Evolutionary conservation across 2,329 filamentous ascomycete genomes (phyloP).

Genomic region (Tolypocladium tundrense): DNA sequence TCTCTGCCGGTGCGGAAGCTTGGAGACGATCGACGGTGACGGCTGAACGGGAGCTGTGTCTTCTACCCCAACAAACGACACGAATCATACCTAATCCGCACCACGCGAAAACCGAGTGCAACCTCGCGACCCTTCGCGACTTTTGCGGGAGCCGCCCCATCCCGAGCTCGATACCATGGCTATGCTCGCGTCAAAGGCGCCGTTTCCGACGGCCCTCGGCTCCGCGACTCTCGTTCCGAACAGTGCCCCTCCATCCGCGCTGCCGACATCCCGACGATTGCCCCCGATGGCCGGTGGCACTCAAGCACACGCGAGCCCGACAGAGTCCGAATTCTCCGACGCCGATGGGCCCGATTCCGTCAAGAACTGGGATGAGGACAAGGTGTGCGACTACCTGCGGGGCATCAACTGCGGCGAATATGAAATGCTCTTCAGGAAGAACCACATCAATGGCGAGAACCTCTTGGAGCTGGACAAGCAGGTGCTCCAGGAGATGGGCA

Average conservation of each 20-base stretch:
- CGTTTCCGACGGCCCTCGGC: slow-evolving; percentile 47
- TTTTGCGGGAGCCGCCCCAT: not conserved
- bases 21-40: not conserved
- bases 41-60: not conserved
- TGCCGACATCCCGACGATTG: slow-evolving; percentile 41
- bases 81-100: not conserved
- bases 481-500: slow-evolving; percentile 93
- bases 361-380: slow-evolving; percentile 84
- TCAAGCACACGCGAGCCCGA: slow-evolving; percentile 67
- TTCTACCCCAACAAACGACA: not conserved
- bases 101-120: not conserved
- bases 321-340: slow-evolving; percentile 87
- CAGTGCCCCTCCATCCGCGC: slow-evolving; percentile 34
- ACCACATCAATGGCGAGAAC: slow-evolving; percentile 97
- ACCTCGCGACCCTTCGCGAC: not conserved
- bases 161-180: slow-evolving; percentile 43
- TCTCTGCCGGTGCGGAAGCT: not conserved
- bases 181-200: slow-evolving; percentile 67
- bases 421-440: slow-evolving; percentile 77
- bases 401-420: slow-evolving; percentile 92
- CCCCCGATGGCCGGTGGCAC: slow-evolving; percentile 37
- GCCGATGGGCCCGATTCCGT: slow-evolving; percentile 64
- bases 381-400: slow-evolving; percentile 81
- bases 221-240: slow-evolving; percentile 35
- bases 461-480: slow-evolving; percentile 94